Evolutionary conservation across 805 yeast species (phyloP), one percentile per base, ranked within the genome.

Genomic region (Suhomyces kilbournensis): DNA sequence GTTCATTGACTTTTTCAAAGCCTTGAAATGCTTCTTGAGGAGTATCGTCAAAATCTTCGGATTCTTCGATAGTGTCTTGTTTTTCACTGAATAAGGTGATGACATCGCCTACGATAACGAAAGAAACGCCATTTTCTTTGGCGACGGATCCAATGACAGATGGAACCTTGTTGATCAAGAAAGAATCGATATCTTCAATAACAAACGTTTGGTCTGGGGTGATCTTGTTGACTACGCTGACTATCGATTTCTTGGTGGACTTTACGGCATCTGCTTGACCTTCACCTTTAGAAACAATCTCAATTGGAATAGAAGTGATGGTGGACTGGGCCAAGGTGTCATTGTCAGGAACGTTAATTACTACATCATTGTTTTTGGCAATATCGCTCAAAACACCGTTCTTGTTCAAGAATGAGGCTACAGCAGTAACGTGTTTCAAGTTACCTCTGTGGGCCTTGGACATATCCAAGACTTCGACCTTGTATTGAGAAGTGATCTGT

Each of bases 381-480:
- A 82, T 68, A n/a, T 58, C 52, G 43, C 70, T 60, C 57, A 86
- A 78, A 35, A 73, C 65, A 30, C 81, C 79, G 53, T 81, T 73
- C 55, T 79, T 75, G 50, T 71, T 66, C 58, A 94, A 85, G 66
- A 77, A 88, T 10, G 86, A 77, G 43, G 90, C 86, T 52, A 94
- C 76, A 40, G 84, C 79, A 55, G 82, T 81, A 8, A 96, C 97
- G 62, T 94, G 98, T 15, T 74, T 67, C 49, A 81, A 64, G 64
- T 89, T 82, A 57, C 88, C 89, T 62, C 90, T 88, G 67, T 94
- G 97, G 28, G 98, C 96, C 69, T 82, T 86, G 9, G 96, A 84
- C 68, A 94, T 85, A 62, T 91, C 96, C 63, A 94, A 77, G 34
- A 83, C 71, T 57, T 85, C 90, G 40, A 85, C 81, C 52, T 78